Conservation (phyloP, 306 rosid species). For the Castanea crenata region DNA sequence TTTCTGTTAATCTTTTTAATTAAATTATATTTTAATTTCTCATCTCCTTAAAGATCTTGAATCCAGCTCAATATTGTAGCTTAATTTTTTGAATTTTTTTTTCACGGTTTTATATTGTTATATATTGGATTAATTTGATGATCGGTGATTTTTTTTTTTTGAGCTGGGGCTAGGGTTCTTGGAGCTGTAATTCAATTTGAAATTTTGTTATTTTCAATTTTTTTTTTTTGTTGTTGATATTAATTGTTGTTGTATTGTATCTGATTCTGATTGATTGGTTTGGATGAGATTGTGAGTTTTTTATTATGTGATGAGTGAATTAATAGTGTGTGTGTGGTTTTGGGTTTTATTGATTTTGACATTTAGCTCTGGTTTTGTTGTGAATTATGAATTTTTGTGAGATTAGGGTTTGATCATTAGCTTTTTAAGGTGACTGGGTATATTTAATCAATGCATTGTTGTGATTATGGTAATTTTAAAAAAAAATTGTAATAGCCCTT, state of each 20-base stretch:
- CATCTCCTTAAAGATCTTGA: neutral
- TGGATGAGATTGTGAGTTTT: neutral
- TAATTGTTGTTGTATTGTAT: conserved; percentile 12
- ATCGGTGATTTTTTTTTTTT: neutral
- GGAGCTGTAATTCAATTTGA: neutral
- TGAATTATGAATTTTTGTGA: neutral
- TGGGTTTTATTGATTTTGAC: neutral
- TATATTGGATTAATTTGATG: neutral
- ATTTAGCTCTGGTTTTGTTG: neutral
- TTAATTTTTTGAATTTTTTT: neutral
- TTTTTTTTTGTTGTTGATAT: neutral
- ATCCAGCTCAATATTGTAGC: conserved; percentile 5
- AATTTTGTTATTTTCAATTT: neutral
- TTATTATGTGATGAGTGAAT: neutral
- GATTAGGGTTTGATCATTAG: neutral
- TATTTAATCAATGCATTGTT: neutral
- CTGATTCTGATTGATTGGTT: neutral
- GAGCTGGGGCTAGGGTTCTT: conserved; percentile 30
- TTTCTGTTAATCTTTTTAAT: too few relatives aligned
- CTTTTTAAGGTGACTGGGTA: neutral
- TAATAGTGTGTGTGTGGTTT: neutral
- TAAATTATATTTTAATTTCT: too few relatives aligned
- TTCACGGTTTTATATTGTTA: neutral
- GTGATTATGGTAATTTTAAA: too few relatives aligned
- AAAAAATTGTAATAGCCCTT: neutral